These are phyloP conservation scores for Zygosaccharomyces rouxii DNA, from an alignment of 805 yeast genomes.

Conservation along the genomic window DNA sequence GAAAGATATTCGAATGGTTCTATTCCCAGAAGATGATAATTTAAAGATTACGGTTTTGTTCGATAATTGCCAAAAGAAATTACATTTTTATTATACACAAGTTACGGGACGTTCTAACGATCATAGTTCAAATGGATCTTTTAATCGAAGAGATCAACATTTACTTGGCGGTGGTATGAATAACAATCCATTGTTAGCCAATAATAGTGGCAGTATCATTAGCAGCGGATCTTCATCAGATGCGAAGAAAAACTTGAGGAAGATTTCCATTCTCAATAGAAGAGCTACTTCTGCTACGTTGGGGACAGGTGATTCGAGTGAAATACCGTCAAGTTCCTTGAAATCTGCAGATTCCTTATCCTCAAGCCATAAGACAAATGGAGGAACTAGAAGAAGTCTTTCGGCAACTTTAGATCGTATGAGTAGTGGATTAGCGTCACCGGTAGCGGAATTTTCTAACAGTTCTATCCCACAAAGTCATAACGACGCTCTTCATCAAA, in stretches of 20 bases:
- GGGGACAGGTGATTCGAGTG: slow-evolving; percentile 7
- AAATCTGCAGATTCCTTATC: slow-evolving; percentile 8
- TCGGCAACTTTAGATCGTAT: slow-evolving; percentile 33
- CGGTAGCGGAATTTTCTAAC: slow-evolving; percentile 27
- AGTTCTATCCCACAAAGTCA: slow-evolving; percentile 21
- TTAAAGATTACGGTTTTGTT: slow-evolving; percentile 30
- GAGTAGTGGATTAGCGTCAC: slow-evolving; percentile 21
- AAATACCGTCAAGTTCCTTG: slow-evolving; percentile 4
- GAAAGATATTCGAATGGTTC: slow-evolving; percentile 19
- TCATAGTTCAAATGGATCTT: not conserved
- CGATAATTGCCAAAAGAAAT: slow-evolving; percentile 16
- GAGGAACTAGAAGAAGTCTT: slow-evolving; percentile 18
- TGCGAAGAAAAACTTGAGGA: slow-evolving; percentile 14
- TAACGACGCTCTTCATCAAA: slow-evolving; percentile 15
- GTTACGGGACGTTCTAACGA: slow-evolving; percentile 11
- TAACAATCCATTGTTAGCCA: not conserved
- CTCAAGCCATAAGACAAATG: not conserved
- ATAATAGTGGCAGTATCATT: not conserved
- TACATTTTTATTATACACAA: slow-evolving; percentile 27
- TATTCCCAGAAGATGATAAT: slow-evolving; percentile 25
- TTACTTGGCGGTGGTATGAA: not conserved
- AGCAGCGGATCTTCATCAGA: slow-evolving; percentile 3
- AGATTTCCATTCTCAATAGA: slow-evolving; percentile 22
- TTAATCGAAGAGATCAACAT: not conserved
- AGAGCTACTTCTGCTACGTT: slow-evolving; percentile 20